Evolutionary conservation across 2,329 filamentous ascomycete genomes (phyloP), one percentile per base, ranked within the genome.

Genomic region (Aspergillus chevalieri): DNA sequence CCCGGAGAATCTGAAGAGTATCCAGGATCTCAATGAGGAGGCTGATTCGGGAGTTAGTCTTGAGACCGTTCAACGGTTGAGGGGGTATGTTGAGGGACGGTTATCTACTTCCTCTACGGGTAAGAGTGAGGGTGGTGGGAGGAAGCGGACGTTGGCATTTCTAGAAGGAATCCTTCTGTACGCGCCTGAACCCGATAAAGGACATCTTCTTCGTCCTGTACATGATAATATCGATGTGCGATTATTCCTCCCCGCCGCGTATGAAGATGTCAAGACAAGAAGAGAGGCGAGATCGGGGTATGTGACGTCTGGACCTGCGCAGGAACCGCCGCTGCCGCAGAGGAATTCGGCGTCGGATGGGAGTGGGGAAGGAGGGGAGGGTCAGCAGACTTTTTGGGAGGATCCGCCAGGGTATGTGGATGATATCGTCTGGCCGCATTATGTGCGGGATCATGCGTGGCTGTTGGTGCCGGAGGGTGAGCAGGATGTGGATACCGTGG

Each of bases 371-470:
- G 62, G 61, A 55, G 62, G 69, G 59, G 42, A 64, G 72, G 34
- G 77, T 1, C 62, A 62, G 26, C 65, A 96, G 62, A 92, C 91
- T 24, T 98, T 96, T 73, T 98, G 93, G 93, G 79, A 84, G 49
- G 93, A 98, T 68, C 93, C 93, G 0, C 89, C 89, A 0, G 91
- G 89, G 0, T 98, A 97, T 66, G 90, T 97, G 34, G 91, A 97
- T 66, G 81, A 87, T 65, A 80, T 98, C 48, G 93, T 98, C 4
- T 98, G 93, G 93, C 92, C 92, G 3, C 92, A 95, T 61, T 97
- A 96, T 68, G 87, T 87, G 3, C 76, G 80, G 47, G 82, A 89
- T 60, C 91, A 97, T 71, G 74, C 75, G 19, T 95, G 88, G 78
- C 74, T 98, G 66, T 93, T 96, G 64, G 70, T 84, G 55, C 71